Evolutionary conservation across 345 rosid species (phyloP).

Genomic region (Cardamine resedifolia): DNA sequence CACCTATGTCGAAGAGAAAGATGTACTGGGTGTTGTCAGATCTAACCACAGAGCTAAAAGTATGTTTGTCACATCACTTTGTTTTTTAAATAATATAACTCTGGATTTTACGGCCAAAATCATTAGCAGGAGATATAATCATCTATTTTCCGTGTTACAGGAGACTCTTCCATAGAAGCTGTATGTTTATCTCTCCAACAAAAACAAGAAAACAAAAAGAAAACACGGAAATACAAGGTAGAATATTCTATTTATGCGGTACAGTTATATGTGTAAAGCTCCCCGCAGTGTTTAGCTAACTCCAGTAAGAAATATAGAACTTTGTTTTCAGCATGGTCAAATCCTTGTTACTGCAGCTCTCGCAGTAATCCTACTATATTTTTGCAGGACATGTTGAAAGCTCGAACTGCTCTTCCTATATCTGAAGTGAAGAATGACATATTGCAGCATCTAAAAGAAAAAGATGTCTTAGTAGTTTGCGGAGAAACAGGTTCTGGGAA

Average conservation of each 20-base stretch:
- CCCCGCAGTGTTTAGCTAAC: slow-evolving; percentile 1
- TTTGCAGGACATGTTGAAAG: slow-evolving; percentile 65
- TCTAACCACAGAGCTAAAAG: slow-evolving; percentile 45
- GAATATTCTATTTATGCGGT: no score
- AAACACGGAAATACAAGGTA: no score
- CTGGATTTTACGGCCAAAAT: slow-evolving; percentile 11
- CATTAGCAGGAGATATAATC: background rate
- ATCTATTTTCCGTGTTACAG: slow-evolving; percentile 33
- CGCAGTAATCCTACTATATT: slow-evolving; percentile 2
- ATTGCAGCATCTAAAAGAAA: slow-evolving; percentile 66
- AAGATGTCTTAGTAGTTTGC: slow-evolving; percentile 76
- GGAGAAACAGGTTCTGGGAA: slow-evolving; percentile 99
- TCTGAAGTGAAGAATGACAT: slow-evolving; percentile 63
- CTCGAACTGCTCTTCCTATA: slow-evolving; percentile 77
- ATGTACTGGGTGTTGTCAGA: slow-evolving; percentile 35
- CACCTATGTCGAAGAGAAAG: slow-evolving; percentile 38
- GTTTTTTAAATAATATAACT: background rate
- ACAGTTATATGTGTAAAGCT: slow-evolving; percentile 4
- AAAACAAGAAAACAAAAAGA: slow-evolving; percentile 59
- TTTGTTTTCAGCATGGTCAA: slow-evolving; percentile 14
- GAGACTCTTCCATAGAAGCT: slow-evolving; percentile 43
- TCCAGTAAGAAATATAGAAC: background rate
- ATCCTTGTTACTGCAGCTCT: background rate
- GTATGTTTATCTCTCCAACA: slow-evolving; percentile 63
- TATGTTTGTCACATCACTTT: slow-evolving; percentile 35